These are phyloP conservation scores for Cynara cardunculus DNA, from an alignment of 129 eudicot species.

Conservation along the genomic window DNA sequence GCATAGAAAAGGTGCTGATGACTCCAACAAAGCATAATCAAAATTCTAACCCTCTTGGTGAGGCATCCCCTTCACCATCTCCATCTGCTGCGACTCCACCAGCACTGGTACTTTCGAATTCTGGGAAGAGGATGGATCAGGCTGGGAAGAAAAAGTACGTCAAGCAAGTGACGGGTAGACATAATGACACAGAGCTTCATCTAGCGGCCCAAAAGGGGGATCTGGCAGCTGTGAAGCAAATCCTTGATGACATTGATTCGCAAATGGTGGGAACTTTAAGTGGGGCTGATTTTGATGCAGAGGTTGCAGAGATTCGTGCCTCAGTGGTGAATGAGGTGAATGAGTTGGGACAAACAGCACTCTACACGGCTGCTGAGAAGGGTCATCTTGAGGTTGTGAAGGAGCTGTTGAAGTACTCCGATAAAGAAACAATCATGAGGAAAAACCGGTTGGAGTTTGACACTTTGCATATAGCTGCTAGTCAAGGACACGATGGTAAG, in stretches of 20 bases:
- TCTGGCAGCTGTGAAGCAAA: constrained; percentile 65
- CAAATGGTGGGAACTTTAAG: constrained; percentile 64
- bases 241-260: constrained; percentile 53
- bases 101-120: constrained; percentile 68
- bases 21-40: constrained; percentile 28
- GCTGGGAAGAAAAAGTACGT: constrained; percentile 80
- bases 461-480: constrained; percentile 74
- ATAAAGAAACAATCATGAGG: constrained; percentile 42
- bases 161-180: constrained; percentile 78
- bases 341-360: constrained; percentile 63
- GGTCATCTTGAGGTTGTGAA: constrained; percentile 68
- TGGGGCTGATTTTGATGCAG: constrained; percentile 64
- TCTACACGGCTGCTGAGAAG: constrained; percentile 69
- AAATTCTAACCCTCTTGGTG: constrained; percentile 28
- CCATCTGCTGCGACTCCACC: constrained; percentile 70
- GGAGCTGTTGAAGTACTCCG: constrained; percentile 62
- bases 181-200: constrained; percentile 78
- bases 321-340: constrained; percentile 66
- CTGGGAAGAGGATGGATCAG: constrained; percentile 81
- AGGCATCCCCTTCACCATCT: constrained; percentile 56
- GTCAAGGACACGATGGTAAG: constrained; percentile 73
- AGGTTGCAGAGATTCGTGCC: constrained; percentile 74
- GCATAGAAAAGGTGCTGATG: constrained; percentile 42
- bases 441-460: constrained; percentile 58
- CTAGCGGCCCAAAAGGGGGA: constrained; percentile 78